Evolutionary conservation across 2,329 filamentous ascomycete species (phyloP), one percentile per base, ranked within the genome.

Genomic region (Zasmidium cellare): DNA sequence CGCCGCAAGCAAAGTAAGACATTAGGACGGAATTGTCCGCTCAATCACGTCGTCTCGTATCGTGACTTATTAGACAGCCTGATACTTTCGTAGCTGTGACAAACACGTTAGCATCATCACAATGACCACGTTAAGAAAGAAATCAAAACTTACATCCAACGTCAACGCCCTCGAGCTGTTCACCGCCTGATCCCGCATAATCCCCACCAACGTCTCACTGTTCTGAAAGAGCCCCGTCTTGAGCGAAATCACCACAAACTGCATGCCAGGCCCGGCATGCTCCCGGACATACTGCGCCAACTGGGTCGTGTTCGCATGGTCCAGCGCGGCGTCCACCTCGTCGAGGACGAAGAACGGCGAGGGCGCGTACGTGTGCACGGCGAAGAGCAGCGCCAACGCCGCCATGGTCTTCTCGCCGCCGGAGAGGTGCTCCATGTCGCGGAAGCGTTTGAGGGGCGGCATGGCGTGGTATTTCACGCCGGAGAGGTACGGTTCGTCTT

Each of bases 371-470:
- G 89, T 92, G 79, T 99, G 94, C 56, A 99, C 92, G 20, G 94
- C 94, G 73, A 99, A 99, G 3, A 99, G 83, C 44, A 99, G 82
- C n/a, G 94, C 94, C 41, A 99, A 81, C 14, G 94, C 94, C 1
- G 94, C 94, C 88, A 99, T 99, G 0, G 94, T 99, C 82, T 99
- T 99, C 77, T 99, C 94, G 56, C 94, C 94, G 69, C 94, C 94
- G 1, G 91, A 96, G 9, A 99, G 80, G 73, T 97, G 94, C 75
- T 99, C 94, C 94, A 99, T 99, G 74, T 99, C 96, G 68, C 94
- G 86, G 84, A 99, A 99, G 47, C 94, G 91, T 79, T 99, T 99
- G 62, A 97, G 85, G 1, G 94, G 94, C 19, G 94, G 94, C 92
- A 97, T 99, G 62, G 94, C 96, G 73, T 97, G 92, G 76, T 99